Conservation (phyloP, 78 protist genomes). For the Tieghemostelium lacteum region DNA sequence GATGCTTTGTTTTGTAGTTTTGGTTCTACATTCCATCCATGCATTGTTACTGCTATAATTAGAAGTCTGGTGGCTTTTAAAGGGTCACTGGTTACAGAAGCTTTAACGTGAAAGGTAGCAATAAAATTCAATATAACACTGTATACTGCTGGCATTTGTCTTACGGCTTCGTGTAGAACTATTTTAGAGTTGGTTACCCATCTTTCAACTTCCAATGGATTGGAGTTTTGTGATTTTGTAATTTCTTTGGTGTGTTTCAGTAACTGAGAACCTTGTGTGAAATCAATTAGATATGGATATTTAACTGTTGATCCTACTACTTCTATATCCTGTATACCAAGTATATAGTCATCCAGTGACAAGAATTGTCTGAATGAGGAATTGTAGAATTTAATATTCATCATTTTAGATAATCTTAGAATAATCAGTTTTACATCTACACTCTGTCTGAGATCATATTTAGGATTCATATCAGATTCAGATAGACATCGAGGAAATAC, state of each 20-base stretch:
- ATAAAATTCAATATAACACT: conserved; percentile 10
- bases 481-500: conserved; percentile 54
- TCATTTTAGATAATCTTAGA: conserved; percentile 23
- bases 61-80: neutral
- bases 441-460: conserved; percentile 3
- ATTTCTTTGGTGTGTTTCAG: neutral
- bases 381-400: conserved; percentile 29
- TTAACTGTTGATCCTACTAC: conserved; percentile 30
- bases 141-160: conserved; percentile 37
- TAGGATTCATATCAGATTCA: neutral
- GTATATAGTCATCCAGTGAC: conserved; percentile 18
- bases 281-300: conserved; percentile 45
- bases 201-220: conserved; percentile 9
- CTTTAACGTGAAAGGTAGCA: neutral
- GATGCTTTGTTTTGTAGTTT: neutral
- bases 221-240: neutral
- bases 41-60: neutral
- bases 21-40: neutral
- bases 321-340: conserved; percentile 37
- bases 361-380: conserved; percentile 32
- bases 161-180: conserved; percentile 2
- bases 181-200: conserved; percentile 38
- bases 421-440: conserved; percentile 20
- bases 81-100: neutral
- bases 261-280: conserved; percentile 22